A percentile compares a stretch with the other conserved stretches of the same genome.
Evolutionary conservation across 129 eudicot genomes (phyloP).

Genomic region (Chrysanthemum makinoi): DNA sequence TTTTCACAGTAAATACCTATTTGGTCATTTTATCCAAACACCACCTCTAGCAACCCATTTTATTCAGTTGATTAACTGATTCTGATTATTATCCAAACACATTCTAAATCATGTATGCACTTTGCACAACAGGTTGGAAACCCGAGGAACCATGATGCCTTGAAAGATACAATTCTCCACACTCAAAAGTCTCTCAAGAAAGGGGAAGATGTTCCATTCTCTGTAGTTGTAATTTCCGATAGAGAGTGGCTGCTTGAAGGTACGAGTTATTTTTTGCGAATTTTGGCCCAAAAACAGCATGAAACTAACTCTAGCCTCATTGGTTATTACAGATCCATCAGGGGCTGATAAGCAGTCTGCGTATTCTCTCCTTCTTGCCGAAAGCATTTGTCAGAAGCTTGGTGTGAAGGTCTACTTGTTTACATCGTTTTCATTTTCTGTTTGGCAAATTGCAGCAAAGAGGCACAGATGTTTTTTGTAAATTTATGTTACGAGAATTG

Average conservation of each 20-base stretch:
- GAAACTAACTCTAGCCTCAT: conserved; percentile 14
- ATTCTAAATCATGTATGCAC: not conserved
- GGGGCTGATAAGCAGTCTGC: conserved; percentile 95
- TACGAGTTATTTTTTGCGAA: conserved; percentile 20
- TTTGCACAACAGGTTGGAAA: conserved; percentile 60
- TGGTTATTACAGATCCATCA: conserved; percentile 56
- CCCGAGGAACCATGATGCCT: conserved; percentile 62
- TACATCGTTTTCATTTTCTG: not conserved
- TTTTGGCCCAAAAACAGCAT: conserved; percentile 11
- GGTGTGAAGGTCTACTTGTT: conserved; percentile 67
- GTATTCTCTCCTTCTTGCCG: conserved; percentile 93
- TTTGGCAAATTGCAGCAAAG: not conserved
- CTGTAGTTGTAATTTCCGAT: conserved; percentile 78
- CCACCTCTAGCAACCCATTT: no score
- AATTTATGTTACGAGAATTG: no score
- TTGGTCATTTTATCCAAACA: no score
- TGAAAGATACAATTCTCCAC: conserved; percentile 61
- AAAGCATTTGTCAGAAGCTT: conserved; percentile 76
- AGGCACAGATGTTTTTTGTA: no score
- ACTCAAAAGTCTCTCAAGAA: conserved; percentile 53
- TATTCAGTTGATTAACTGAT: no score
- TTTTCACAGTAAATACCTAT: no score
- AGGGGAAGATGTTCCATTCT: conserved; percentile 66
- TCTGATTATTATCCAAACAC: no score
- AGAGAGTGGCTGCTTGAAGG: conserved; percentile 90